Evolutionary conservation across 2,329 filamentous ascomycete species (phyloP).

Genomic region (Didymella keratinophila): DNA sequence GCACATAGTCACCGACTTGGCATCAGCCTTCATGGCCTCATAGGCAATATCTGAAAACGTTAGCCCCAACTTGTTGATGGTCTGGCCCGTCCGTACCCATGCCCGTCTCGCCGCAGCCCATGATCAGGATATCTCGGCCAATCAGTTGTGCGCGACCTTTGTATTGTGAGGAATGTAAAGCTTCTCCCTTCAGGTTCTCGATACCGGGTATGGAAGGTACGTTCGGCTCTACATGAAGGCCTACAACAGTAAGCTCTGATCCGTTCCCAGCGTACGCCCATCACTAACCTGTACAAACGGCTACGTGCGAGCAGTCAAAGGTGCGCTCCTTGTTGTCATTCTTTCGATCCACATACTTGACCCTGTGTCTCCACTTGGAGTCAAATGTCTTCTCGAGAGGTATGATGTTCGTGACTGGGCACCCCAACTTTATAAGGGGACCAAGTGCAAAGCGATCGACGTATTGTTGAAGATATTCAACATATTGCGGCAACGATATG

Average conservation of each 20-base stretch:
- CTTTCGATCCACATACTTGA: conserved; percentile 34
- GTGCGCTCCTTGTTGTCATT: conserved; percentile 24
- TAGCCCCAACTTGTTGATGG: conserved; percentile 4
- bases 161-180: conserved; percentile 42
- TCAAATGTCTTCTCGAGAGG: conserved; percentile 29
- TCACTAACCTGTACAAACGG: conserved; percentile 35
- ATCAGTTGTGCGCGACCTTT: conserved; percentile 40
- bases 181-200: conserved; percentile 37
- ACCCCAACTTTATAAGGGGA: conserved; percentile 37
- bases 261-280: background rate
- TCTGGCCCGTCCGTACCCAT: conserved; percentile 34
- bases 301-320: conserved; percentile 43
- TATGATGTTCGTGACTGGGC: conserved; percentile 34
- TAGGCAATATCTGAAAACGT: conserved; percentile 39
- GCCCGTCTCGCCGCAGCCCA: conserved; percentile 46
- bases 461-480: conserved; percentile 41
- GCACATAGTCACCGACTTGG: conserved; percentile 44
- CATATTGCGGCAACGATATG: conserved; percentile 44
- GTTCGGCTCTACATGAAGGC: conserved; percentile 44
- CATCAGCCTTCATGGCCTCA: conserved; percentile 44
- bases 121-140: conserved; percentile 37
- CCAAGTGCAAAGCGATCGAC: conserved; percentile 37
- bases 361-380: conserved; percentile 38
- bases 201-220: conserved; percentile 41
- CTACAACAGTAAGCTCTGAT: background rate